Conservation (phyloP, 805 yeast genomes). For the Cyberlindnera sargentensis region DNA sequence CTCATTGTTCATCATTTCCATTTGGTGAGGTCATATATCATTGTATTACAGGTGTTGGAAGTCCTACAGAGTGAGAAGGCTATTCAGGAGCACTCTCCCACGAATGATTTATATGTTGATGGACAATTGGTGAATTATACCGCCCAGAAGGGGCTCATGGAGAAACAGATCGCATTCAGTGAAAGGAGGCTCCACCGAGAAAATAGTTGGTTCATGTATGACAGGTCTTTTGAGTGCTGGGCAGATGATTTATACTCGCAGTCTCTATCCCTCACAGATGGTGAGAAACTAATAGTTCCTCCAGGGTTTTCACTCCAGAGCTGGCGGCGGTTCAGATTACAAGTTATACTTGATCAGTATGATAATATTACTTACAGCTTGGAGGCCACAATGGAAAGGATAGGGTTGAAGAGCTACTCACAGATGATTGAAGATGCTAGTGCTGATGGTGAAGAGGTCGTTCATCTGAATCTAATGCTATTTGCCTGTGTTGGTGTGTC, state of each 20-base stretch:
- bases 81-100: slow-evolving; percentile 1
- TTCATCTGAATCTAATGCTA: background rate
- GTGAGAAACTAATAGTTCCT: background rate
- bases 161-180: slow-evolving; percentile 5
- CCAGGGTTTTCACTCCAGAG: background rate
- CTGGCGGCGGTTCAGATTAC: background rate
- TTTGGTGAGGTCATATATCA: slow-evolving; percentile 2
- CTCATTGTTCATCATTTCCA: slow-evolving; percentile 6
- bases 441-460: background rate
- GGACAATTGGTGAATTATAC: background rate
- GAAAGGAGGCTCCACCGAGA: background rate
- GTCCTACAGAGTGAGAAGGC: slow-evolving; percentile 4
- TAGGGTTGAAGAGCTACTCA: background rate
- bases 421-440: background rate
- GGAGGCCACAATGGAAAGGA: background rate
- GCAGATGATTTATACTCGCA: background rate
- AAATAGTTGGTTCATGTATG: slow-evolving; percentile 6
- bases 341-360: background rate
- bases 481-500: background rate
- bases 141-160: background rate
- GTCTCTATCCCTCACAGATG: background rate
- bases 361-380: background rate
- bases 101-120: background rate
- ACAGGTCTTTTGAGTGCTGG: slow-evolving; percentile 1
- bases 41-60: slow-evolving; percentile 4